These are phyloP conservation scores for Fusarium abutilonis DNA, from an alignment of 2,329 filamentous ascomycete genomes.

Conservation along the genomic window DNA sequence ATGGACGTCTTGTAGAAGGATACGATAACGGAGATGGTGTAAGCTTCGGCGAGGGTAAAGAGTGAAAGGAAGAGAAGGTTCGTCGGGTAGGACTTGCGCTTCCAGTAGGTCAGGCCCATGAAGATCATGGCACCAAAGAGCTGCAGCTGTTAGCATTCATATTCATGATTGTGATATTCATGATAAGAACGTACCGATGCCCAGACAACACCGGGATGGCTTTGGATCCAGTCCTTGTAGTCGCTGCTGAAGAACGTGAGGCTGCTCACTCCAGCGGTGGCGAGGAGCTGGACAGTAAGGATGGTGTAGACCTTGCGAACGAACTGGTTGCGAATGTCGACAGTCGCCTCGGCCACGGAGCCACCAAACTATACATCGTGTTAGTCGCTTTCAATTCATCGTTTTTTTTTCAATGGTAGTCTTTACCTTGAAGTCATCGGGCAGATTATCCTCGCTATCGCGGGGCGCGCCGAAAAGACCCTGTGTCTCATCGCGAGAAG, in stretches of 20 bases:
- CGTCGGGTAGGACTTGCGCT: conserved; percentile 92
- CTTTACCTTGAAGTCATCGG: conserved; percentile 92
- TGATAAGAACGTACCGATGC: conserved; percentile 67
- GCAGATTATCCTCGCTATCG: conserved; percentile 87
- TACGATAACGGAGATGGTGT: conserved; percentile 90
- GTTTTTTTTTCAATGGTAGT: neutral
- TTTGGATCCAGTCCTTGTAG: conserved; percentile 90
- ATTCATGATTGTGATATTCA: neutral
- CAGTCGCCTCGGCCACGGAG: conserved; percentile 89
- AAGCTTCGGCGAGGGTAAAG: conserved; percentile 93
- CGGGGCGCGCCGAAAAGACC: conserved; percentile 75
- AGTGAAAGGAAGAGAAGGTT: conserved; percentile 91
- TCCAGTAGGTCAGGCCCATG: conserved; percentile 92
- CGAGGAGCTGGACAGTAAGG: conserved; percentile 91
- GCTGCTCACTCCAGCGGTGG: conserved; percentile 81
- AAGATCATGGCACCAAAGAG: conserved; percentile 85
- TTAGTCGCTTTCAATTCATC: conserved; percentile 19
- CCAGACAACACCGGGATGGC: conserved; percentile 85
- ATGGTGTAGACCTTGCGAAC: conserved; percentile 98
- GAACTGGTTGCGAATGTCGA: conserved; percentile 97
- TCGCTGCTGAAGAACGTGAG: conserved; percentile 83
- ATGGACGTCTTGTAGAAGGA: conserved; percentile 87
- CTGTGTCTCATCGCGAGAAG: conserved; percentile 61
- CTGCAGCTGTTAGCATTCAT: conserved; percentile 48
- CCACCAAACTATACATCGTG: conserved; percentile 76